Conservation (phyloP, 805 yeast species). For the Kluyveromyces lactis region DNA sequence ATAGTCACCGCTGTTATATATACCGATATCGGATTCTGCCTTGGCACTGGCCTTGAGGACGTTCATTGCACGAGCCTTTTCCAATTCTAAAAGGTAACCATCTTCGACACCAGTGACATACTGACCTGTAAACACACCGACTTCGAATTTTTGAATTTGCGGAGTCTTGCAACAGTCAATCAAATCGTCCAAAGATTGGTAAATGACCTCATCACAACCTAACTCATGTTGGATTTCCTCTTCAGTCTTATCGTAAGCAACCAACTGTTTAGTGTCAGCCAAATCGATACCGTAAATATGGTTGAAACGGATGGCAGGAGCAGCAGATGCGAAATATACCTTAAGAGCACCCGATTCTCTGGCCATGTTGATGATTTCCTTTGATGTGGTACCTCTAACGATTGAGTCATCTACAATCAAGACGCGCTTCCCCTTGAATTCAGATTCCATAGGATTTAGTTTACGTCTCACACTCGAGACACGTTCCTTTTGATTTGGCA, state of each 20-base stretch:
- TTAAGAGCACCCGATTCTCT: conserved; percentile 93
- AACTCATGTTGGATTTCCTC: conserved; percentile 67
- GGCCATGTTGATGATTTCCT: conserved; percentile 97
- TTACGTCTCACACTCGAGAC: conserved; percentile 90
- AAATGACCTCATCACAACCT: conserved; percentile 88
- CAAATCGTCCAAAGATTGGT: conserved; percentile 78
- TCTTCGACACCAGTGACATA: conserved; percentile 93
- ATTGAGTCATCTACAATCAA: conserved; percentile 93
- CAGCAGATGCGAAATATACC: conserved; percentile 95
- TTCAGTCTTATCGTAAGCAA: conserved; percentile 73
- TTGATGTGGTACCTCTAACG: conserved; percentile 95
- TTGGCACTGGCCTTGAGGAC: conserved; percentile 57
- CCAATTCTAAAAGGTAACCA: conserved; percentile 72
- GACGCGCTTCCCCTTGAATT: conserved; percentile 77
- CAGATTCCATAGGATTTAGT: conserved; percentile 92
- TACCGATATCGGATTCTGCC: conserved; percentile 66
- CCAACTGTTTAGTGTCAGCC: conserved; percentile 90
- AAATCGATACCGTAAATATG: conserved; percentile 97
- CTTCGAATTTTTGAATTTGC: conserved; percentile 57
- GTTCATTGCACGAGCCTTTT: conserved; percentile 72
- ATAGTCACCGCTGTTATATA: conserved; percentile 52
- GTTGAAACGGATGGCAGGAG: conserved; percentile 94
- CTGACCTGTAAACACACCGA: conserved; percentile 92
- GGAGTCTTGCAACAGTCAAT: conserved; percentile 63
- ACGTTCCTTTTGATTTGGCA: conserved; percentile 96